These are phyloP conservation scores for Ophiocordyceps camponoti-saundersi DNA, from an alignment of 2,329 filamentous ascomycete species.

Conservation along the genomic window DNA sequence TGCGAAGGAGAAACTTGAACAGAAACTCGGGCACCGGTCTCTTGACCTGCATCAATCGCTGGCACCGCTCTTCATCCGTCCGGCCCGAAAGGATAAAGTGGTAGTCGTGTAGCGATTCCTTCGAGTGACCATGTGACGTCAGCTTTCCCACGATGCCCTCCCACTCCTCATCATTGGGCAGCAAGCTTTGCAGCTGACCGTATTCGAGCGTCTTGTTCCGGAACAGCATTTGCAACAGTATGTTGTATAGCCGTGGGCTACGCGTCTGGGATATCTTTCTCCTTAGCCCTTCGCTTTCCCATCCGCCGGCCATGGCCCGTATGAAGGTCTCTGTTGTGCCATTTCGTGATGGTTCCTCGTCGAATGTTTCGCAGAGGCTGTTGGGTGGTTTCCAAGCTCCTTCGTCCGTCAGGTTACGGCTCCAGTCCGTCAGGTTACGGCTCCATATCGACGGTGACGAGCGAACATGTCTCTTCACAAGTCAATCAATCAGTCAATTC, in stretches of 20 bases:
- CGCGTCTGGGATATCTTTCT: constrained; percentile 9
- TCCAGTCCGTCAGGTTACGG: constrained; percentile 3
- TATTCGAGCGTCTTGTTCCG: constrained; percentile 6
- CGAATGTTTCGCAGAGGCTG: not conserved
- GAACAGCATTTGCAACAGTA: constrained; percentile 16
- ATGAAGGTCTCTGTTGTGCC: constrained; percentile 5
- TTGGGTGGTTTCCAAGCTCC: not conserved
- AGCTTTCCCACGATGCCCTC: constrained; percentile 6
- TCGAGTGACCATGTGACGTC: constrained; percentile 6
- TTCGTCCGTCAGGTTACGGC: constrained; percentile 4
- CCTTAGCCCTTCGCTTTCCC: constrained; percentile 4
- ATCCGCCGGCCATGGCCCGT: constrained; percentile 4
- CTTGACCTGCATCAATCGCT: constrained; percentile 11
- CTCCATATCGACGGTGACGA: not conserved
- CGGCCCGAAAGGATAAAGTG: constrained; percentile 12
- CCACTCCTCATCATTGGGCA: constrained; percentile 11
- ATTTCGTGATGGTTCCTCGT: not conserved
- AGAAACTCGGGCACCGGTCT: constrained; percentile 12
- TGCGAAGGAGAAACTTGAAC: constrained; percentile 13
- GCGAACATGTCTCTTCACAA: constrained; percentile 2
- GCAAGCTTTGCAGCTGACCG: constrained; percentile 6
- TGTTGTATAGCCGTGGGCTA: constrained; percentile 10
- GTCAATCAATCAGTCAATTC: too few relatives aligned
- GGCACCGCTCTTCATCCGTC: constrained; percentile 14
- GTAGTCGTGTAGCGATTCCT: constrained; percentile 9